phyloP scores from a whole-genome alignment of 805 yeast species.

The Wickerhamomyces pijperi region DNA sequence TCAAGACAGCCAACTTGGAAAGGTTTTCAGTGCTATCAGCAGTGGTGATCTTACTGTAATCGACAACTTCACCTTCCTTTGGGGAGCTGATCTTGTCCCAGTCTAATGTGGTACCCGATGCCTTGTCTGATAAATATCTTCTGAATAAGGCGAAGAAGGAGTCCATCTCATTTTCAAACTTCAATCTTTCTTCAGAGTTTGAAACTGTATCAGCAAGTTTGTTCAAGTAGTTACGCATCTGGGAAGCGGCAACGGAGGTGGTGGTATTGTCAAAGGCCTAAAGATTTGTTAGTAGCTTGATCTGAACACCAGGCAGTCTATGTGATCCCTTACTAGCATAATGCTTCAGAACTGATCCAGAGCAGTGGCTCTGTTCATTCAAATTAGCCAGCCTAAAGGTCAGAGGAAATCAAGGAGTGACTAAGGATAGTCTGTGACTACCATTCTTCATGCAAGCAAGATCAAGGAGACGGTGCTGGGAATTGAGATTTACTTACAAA shows the following conservation, averaged over 20 bases:
- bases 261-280: slow-evolving; percentile 91
- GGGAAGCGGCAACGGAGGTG: slow-evolving; percentile 91
- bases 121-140: slow-evolving; percentile 83
- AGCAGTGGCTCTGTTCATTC: too few species aligned
- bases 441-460: too few species aligned
- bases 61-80: slow-evolving; percentile 76
- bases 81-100: slow-evolving; percentile 98
- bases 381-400: too few species aligned
- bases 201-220: slow-evolving; percentile 73
- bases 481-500: slow-evolving; percentile 11
- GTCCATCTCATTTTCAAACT: slow-evolving; percentile 88
- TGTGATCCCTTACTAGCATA: too few species aligned
- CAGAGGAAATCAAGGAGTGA: too few species aligned
- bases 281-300: slow-evolving; percentile 10
- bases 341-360: too few species aligned
- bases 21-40: slow-evolving; percentile 33
- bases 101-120: slow-evolving; percentile 70
- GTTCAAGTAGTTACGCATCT: slow-evolving; percentile 94
- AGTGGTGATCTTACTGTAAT: slow-evolving; percentile 42
- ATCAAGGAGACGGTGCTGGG: background rate
- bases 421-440: too few species aligned
- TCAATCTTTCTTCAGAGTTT: slow-evolving; percentile 33
- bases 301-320: background rate
- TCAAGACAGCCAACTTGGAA: slow-evolving; percentile 84
- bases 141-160: slow-evolving; percentile 87